Evolutionary conservation across 495 filamentous ascomycete genomes (phyloP).

Genomic region (Penicillium tannophilum): DNA sequence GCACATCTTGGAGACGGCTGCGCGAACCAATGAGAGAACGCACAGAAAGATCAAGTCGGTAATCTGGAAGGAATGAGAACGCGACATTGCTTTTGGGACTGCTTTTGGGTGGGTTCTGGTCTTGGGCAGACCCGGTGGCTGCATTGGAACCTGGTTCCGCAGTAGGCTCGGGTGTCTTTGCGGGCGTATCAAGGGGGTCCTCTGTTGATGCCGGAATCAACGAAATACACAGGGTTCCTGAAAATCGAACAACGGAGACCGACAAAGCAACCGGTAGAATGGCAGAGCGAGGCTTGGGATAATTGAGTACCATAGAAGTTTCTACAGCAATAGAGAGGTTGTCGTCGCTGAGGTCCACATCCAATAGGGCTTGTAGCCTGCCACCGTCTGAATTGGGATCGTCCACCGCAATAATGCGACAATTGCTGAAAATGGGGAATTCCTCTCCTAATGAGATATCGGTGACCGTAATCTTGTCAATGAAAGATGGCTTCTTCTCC

Average conservation of each 20-base stretch:
- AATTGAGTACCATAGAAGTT: conserved; percentile 92
- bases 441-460: conserved; percentile 94
- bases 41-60: conserved; percentile 88
- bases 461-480: conserved; percentile 90
- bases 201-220: conserved; percentile 68
- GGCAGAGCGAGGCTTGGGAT: conserved; percentile 83
- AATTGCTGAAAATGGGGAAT: conserved; percentile 98
- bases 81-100: conserved; percentile 77
- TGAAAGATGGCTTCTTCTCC: conserved; percentile 78
- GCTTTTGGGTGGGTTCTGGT: conserved; percentile 31
- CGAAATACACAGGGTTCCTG: conserved; percentile 88
- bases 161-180: conserved; percentile 35
- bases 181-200: conserved; percentile 36
- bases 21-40: conserved; percentile 90
- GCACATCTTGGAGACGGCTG: conserved; percentile 89
- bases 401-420: conserved; percentile 74
- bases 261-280: conserved; percentile 92
- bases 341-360: conserved; percentile 89
- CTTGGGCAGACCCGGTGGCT: conserved; percentile 21
- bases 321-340: conserved; percentile 92
- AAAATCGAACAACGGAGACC: conserved; percentile 90
- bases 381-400: conserved; percentile 55
- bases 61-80: conserved; percentile 94
- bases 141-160: conserved; percentile 12
- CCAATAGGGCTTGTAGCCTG: conserved; percentile 90